These are phyloP conservation scores for Symbiodinium natans DNA, from an alignment of 73 alveolate genomes.

Conservation along the genomic window DNA sequence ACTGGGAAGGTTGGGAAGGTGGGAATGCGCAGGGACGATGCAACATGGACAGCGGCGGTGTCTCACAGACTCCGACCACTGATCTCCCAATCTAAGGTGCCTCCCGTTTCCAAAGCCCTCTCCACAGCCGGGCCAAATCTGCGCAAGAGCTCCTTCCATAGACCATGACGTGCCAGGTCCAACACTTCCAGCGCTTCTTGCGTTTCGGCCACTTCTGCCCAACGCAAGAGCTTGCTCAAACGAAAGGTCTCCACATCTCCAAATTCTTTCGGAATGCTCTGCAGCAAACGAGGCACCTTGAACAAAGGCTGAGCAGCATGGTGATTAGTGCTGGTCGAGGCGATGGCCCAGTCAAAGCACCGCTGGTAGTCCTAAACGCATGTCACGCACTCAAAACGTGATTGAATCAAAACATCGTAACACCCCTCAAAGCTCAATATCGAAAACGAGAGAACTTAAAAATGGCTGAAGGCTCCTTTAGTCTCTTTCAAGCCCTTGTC, in stretches of 20 bases:
- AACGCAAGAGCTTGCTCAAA: conserved; percentile 6
- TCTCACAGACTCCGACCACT: too few relatives aligned
- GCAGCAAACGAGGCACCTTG: not conserved
- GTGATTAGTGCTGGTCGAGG: not conserved
- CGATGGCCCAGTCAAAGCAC: not conserved
- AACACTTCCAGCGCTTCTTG: not conserved
- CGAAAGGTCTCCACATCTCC: not conserved
- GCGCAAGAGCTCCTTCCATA: not conserved
- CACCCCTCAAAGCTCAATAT: too few relatives aligned
- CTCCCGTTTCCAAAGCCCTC: not conserved
- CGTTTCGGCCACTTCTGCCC: conserved; percentile 1
- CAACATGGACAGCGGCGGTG: too few relatives aligned
- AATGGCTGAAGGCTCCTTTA: too few relatives aligned
- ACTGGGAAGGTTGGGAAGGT: too few relatives aligned
- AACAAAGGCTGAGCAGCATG: not conserved
- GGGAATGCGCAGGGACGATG: too few relatives aligned
- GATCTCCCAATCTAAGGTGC: not conserved
- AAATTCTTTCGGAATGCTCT: not conserved
- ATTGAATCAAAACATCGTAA: too few relatives aligned
- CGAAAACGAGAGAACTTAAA: too few relatives aligned
- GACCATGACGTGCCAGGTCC: not conserved
- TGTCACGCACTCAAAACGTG: too few relatives aligned
- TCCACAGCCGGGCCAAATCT: not conserved
- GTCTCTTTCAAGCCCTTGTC: not conserved
- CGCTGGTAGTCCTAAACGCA: conserved; percentile 6